Base-by-base conservation (phyloP, 2,329 filamentous ascomycete genomes). In the Diplodia intermedia region DNA sequence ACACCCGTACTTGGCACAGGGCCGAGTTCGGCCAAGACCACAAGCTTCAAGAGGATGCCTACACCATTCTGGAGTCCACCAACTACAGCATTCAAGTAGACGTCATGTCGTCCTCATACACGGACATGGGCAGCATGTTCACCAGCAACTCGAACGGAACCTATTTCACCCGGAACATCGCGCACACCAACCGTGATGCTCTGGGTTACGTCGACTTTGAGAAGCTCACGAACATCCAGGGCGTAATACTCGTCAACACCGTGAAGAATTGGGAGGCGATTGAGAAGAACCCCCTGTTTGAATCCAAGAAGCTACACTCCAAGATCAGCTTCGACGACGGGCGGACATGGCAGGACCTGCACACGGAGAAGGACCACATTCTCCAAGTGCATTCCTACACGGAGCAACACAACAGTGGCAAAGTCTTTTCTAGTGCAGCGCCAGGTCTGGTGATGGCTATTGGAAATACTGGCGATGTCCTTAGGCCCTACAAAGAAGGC, bases 51-150 rank as follows among this genome's bases (percentile, higher is more conserved):
- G 88, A 94, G 76, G 86, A 88, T 73, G 92, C 92, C 2, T 99
- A 97, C 79, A 99, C 95, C 0, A 87, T 99, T 57, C 85, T 99
- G 50, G 94, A 98, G 80, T 95, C 94, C 75, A 98, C 95, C 52
- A 94, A 97, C 76, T 97, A 99, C 83, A 97, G 94, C 82, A 93
- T 99, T 73, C 94, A 98, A 80, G 89, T 99, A 67, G 94, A 98
- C 79, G 94, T 98, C 71, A 90, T 94, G 86, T 92, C 90, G 1
- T 85, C 85, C 12, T 81, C 79, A 68, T 86, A 86, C 14, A 86
- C 85, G 47, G 87, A 90, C 0, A 94, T 97, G 87, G 96, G 95
- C 40, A 89, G 91, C 12, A 84, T 99, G 68, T 94, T 97, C 75
- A 97, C 93, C 6, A 98, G 94, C 77, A 99, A 99, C 78, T 98